Base-by-base conservation (phyloP, 257 asterid genomes). In the Thymus quinquecostatus region DNA sequence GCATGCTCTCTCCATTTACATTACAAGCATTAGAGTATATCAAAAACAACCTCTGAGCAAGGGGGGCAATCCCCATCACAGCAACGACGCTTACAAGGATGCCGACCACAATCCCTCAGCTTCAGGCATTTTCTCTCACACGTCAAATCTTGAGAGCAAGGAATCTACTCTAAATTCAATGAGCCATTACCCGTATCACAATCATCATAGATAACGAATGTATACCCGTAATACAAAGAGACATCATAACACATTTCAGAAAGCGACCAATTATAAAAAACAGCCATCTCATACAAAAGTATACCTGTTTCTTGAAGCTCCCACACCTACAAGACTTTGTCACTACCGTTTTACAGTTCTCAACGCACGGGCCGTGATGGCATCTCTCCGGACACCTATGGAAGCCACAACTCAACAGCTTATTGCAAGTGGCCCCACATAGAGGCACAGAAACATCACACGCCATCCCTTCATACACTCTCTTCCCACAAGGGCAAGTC, bases 31-130 rank as follows among this genome's bases (percentile, higher is more conserved):
- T 38, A 27, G 3, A 38, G 43, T 36, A 50, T 8, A 59, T 13
- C 30, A 33, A 70, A 21, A 79, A 76, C 61, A 79, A 92, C 98
- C 97, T 93, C 98, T 60, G 92, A 85, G 83, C 98, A 91, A 80
- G 95, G 92, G 11, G 96, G 95, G 73, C 98, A 93, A 60, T 93
- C 98, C 72, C 97, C 98, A 78, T 91, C 90, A 62, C 98, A 93
- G 86, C 98, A 93, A 41, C 92, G 90, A 6, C 95, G 96, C 82
- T 86, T 93, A 74, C 98, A 93, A 33, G 96, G 91, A 84, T 93
- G 98, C 34, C 91, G 80, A 12, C 92, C 96, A 82, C 97, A 91
- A 72, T 94, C 96, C 82, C 96, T 86, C 33, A 81, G 45, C 64
- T 73, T 83, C 82, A 80, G 94, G 72, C 98, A 94, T 91, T 91